These are phyloP conservation scores for Herpetomonas muscarum DNA, from an alignment of 208 protist species.

Conservation along the genomic window DNA sequence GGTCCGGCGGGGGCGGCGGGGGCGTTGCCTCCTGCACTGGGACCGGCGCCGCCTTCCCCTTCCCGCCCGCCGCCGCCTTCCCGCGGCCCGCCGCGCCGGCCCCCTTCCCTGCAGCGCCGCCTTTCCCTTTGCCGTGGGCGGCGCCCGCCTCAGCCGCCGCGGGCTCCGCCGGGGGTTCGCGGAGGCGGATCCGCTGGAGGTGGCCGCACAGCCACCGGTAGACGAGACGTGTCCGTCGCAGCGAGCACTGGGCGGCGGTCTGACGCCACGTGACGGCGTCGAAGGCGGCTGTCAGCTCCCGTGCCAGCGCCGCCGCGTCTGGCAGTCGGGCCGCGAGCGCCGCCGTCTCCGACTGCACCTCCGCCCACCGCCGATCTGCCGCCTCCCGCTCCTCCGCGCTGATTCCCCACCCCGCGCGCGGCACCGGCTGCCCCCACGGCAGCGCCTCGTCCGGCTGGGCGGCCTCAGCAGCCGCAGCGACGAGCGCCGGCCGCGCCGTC, in stretches of 20 bases:
- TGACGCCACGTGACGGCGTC: slow-evolving; percentile 61
- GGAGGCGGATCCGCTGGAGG: slow-evolving; percentile 23
- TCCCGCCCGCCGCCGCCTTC: background rate
- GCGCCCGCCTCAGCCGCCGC: slow-evolving; percentile 4
- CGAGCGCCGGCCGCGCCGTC: too few species aligned
- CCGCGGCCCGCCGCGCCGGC: background rate
- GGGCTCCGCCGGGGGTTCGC: background rate
- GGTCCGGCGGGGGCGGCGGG: slow-evolving; percentile 18
- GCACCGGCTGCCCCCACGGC: background rate
- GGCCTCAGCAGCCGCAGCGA: slow-evolving; percentile 1
- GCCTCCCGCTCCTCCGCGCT: background rate
- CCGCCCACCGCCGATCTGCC: background rate
- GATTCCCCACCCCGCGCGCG: background rate
- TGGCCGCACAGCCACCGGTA: slow-evolving; percentile 70
- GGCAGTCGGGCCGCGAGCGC: too few species aligned
- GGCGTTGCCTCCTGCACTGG: slow-evolving; percentile 9
- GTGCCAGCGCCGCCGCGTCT: background rate
- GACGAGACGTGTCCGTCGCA: slow-evolving; percentile 54
- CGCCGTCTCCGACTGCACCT: too few species aligned
- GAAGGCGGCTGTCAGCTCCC: slow-evolving; percentile 7
- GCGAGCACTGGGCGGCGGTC: slow-evolving; percentile 38
- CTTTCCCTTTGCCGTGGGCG: too few species aligned
- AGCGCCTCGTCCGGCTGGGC: background rate
- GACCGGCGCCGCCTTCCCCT: slow-evolving; percentile 1
- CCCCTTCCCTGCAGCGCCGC: too few species aligned